Evolutionary conservation across 768 basidiomycete genomes (phyloP).

Genomic region (Sporobolomyces pararoseus): DNA sequence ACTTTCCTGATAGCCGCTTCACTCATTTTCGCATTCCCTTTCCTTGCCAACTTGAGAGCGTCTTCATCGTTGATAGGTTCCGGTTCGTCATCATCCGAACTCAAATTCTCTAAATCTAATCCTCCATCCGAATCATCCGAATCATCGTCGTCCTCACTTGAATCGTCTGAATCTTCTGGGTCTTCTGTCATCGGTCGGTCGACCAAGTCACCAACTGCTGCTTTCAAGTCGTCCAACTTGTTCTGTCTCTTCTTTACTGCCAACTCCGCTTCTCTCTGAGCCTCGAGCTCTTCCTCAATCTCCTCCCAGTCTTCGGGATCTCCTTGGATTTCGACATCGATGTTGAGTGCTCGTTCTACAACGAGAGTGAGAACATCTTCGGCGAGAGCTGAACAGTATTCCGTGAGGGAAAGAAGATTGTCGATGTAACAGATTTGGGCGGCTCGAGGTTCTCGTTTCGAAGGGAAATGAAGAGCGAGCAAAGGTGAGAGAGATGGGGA

Average conservation of each 20-base stretch:
- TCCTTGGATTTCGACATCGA: constrained; percentile 98
- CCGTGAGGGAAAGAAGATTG: constrained; percentile 74
- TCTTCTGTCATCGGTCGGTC: constrained; percentile 78
- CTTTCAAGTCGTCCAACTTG: constrained; percentile 44
- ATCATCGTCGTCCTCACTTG: constrained; percentile 56
- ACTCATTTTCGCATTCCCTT: constrained; percentile 51
- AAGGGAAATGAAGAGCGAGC: constrained; percentile 79
- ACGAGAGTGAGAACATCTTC: constrained; percentile 81
- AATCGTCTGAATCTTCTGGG: constrained; percentile 59
- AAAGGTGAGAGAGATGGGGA: constrained; percentile 80
- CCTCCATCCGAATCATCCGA: constrained; percentile 51
- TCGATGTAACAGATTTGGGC: constrained; percentile 84
- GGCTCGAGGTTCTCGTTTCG: constrained; percentile 78
- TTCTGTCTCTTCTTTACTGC: constrained; percentile 49
- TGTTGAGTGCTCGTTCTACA: constrained; percentile 88
- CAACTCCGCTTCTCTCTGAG: constrained; percentile 56
- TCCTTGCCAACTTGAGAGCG: constrained; percentile 52
- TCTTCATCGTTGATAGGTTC: constrained; percentile 46
- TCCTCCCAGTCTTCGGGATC: constrained; percentile 88
- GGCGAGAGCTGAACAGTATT: constrained; percentile 78
- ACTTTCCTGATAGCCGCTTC: constrained; percentile 42
- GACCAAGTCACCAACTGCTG: constrained; percentile 58
- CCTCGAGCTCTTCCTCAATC: constrained; percentile 50
- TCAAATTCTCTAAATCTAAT: constrained; percentile 54
- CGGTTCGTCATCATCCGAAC: constrained; percentile 43